Percentiles rank a stretch among this genome's conserved stretches.
phyloP scores from a whole-genome alignment of 1,139 yeast species.

The Arxiozyma telluris region DNA sequence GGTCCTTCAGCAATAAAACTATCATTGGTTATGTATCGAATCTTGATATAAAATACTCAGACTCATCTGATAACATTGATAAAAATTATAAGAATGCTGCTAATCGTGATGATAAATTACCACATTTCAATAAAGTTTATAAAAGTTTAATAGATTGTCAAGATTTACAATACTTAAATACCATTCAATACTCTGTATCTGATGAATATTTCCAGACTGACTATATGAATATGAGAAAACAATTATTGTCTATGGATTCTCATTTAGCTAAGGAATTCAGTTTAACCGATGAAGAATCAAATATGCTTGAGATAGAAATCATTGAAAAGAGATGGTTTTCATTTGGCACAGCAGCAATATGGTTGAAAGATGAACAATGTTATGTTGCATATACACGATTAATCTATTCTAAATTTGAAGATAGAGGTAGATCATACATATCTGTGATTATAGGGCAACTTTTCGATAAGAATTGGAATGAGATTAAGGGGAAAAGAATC shows the following conservation, averaged over 20 bases:
- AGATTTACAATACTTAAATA: slow-evolving; percentile 1
- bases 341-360: slow-evolving; percentile 19
- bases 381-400: slow-evolving; percentile 14
- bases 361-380: slow-evolving; percentile 17
- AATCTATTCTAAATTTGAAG: slow-evolving; percentile 9
- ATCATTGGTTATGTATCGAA: neutral
- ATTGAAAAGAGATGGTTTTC: slow-evolving; percentile 14
- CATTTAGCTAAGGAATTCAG: slow-evolving; percentile 4
- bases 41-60: neutral
- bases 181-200: slow-evolving; percentile 4
- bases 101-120: neutral
- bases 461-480: slow-evolving; percentile 19
- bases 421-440: slow-evolving; percentile 9
- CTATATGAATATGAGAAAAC: slow-evolving; percentile 1
- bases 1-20: neutral
- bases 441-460: slow-evolving; percentile 17
- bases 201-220: neutral
- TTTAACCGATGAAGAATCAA: slow-evolving; percentile 6
- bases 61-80: neutral
- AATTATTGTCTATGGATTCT: neutral
- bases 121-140: neutral
- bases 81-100: neutral
- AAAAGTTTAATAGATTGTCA: neutral
- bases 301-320: slow-evolving; percentile 9
- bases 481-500: slow-evolving; percentile 13